phyloP scores from a whole-genome alignment of 768 basidiomycete genomes.

The Coprinopsis cinerea region DNA sequence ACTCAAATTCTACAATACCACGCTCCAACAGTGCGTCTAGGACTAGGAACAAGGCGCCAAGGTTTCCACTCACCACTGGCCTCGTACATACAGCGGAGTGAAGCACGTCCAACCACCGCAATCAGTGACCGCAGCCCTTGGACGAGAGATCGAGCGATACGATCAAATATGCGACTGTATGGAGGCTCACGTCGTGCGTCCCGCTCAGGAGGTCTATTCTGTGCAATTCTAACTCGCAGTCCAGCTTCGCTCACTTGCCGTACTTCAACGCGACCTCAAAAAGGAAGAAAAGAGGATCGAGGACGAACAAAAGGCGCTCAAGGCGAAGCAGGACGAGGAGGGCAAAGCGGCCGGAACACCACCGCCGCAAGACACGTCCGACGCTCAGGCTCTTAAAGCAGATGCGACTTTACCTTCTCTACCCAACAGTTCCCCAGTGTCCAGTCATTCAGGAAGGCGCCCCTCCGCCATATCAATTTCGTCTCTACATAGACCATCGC shows the following conservation, averaged over 20 bases:
- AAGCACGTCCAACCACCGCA: slow-evolving; percentile 41
- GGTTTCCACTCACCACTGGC: too few species aligned
- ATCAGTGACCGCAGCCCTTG: slow-evolving; percentile 57
- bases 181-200: slow-evolving; percentile 62
- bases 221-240: too few species aligned
- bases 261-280: slow-evolving; percentile 63
- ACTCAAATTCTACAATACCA: slow-evolving; percentile 52
- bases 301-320: slow-evolving; percentile 20
- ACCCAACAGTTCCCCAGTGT: slow-evolving; percentile 26
- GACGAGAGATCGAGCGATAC: slow-evolving; percentile 71
- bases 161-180: slow-evolving; percentile 77
- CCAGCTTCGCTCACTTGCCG: slow-evolving; percentile 65
- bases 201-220: neutral
- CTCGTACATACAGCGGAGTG: slow-evolving; percentile 15
- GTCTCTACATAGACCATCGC: slow-evolving; percentile 64
- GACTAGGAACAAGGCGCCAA: slow-evolving; percentile 17
- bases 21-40: neutral
- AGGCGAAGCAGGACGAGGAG: neutral
- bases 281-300: slow-evolving; percentile 54
- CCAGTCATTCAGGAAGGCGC: slow-evolving; percentile 33
- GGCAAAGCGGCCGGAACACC: slow-evolving; percentile 3
- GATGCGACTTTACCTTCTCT: slow-evolving; percentile 9
- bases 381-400: neutral
- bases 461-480: slow-evolving; percentile 77
- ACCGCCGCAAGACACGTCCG: slow-evolving; percentile 10